Conservation (phyloP, 2,329 filamentous ascomycete species). For the Penicillium sumatraense region DNA sequence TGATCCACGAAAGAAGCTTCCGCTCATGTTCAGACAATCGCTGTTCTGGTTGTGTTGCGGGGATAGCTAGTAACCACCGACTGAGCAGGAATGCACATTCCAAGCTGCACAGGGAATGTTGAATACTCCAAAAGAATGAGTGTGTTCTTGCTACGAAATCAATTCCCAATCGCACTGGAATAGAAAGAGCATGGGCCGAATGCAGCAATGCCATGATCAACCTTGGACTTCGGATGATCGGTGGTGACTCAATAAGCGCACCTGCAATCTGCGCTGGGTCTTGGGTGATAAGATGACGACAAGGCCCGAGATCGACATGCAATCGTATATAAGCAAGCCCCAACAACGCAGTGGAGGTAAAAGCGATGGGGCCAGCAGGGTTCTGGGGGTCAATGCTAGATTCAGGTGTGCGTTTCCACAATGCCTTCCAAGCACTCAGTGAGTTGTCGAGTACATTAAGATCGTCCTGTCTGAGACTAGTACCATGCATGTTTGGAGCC, state of each 20-base stretch:
- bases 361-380: constrained; percentile 57
- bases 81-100: constrained; percentile 57
- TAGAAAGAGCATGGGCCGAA: constrained; percentile 59
- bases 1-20: constrained; percentile 53
- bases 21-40: constrained; percentile 52
- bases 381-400: constrained; percentile 60
- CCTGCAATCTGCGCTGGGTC: constrained; percentile 52
- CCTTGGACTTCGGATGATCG: constrained; percentile 49
- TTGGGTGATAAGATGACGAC: constrained; percentile 52
- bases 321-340: constrained; percentile 54
- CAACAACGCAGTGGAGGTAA: constrained; percentile 55
- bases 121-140: constrained; percentile 60
- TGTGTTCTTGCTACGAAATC: constrained; percentile 58
- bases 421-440: constrained; percentile 55
- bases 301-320: constrained; percentile 53
- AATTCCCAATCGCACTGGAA: constrained; percentile 58
- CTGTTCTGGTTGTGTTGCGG: constrained; percentile 47
- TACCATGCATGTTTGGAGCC: constrained; percentile 47
- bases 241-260: constrained; percentile 49
- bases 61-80: constrained; percentile 52
- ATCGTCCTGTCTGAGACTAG: constrained; percentile 50
- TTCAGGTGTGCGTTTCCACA: constrained; percentile 58
- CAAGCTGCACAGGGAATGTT: constrained; percentile 59
- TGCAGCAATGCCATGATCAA: constrained; percentile 57
- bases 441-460: constrained; percentile 52